phyloP scores from a whole-genome alignment of 768 basidiomycete genomes.

The Phaeotremella skinneri region DNA sequence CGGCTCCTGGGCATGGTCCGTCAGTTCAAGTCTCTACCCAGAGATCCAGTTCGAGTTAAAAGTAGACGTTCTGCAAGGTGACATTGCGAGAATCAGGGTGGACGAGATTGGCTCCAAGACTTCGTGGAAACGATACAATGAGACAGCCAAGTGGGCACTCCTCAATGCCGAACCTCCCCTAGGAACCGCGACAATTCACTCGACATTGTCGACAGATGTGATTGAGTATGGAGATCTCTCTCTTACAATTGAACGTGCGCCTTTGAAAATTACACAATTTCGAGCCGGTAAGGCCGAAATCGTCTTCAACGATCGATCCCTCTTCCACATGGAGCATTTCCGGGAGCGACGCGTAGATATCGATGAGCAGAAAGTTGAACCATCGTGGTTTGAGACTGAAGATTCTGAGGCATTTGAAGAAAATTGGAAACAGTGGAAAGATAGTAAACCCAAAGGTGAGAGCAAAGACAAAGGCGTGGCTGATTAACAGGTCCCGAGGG shows the following conservation, averaged over 20 bases:
- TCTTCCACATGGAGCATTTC: slow-evolving; percentile 99
- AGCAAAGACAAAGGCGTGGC: not conserved
- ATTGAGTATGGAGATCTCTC: slow-evolving; percentile 71
- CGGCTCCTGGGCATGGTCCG: slow-evolving; percentile 64
- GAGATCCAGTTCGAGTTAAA: slow-evolving; percentile 77
- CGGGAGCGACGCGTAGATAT: slow-evolving; percentile 59
- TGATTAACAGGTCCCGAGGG: slow-evolving; percentile 79
- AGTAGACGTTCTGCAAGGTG: slow-evolving; percentile 67
- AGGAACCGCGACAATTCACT: slow-evolving; percentile 21
- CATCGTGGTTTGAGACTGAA: slow-evolving; percentile 80
- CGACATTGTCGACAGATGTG: slow-evolving; percentile 50
- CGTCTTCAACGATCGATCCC: slow-evolving; percentile 79
- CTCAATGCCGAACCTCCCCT: slow-evolving; percentile 65
- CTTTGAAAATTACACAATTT: slow-evolving; percentile 70
- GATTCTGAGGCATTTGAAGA: slow-evolving; percentile 91
- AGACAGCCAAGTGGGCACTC: slow-evolving; percentile 86
- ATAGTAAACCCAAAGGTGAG: slow-evolving; percentile 90
- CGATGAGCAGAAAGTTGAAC: slow-evolving; percentile 55
- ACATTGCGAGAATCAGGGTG: slow-evolving; percentile 87
- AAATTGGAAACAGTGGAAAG: slow-evolving; percentile 78
- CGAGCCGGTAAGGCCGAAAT: slow-evolving; percentile 77
- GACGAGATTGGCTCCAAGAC: slow-evolving; percentile 70
- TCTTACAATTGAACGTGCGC: slow-evolving; percentile 63
- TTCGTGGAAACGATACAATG: slow-evolving; percentile 80
- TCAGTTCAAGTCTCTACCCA: slow-evolving; percentile 79